Evolutionary conservation across 2,329 filamentous ascomycete species (phyloP).

Genomic region (Monilinia polystroma): DNA sequence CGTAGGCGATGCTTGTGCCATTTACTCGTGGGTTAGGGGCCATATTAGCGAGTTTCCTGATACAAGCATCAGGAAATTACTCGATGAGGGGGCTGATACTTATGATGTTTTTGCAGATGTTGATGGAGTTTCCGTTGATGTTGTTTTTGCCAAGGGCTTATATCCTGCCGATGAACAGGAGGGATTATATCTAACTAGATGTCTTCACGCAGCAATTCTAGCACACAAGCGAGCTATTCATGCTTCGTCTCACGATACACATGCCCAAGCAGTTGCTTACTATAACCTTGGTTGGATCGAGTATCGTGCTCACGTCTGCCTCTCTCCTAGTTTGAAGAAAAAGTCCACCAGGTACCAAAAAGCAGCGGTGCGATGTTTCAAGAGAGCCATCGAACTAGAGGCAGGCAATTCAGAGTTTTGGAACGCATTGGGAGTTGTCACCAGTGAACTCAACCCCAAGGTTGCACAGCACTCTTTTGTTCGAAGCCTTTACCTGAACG

Average conservation of each 20-base stretch:
- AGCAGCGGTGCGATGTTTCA: constrained; percentile 86
- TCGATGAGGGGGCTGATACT: constrained; percentile 53
- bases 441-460: constrained; percentile 78
- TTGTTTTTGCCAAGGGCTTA: constrained; percentile 40
- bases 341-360: constrained; percentile 69
- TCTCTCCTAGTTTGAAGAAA: constrained; percentile 52
- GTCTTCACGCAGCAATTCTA: constrained; percentile 71
- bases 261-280: constrained; percentile 93
- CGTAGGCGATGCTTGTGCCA: constrained; percentile 80
- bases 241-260: constrained; percentile 68
- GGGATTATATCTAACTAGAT: constrained; percentile 52
- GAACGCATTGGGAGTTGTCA: constrained; percentile 92
- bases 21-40: constrained; percentile 78
- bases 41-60: constrained; percentile 63
- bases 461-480: constrained; percentile 94
- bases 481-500: constrained; percentile 87
- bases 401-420: constrained; percentile 94
- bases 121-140: constrained; percentile 58
- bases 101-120: constrained; percentile 66
- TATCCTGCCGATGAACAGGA: constrained; percentile 39
- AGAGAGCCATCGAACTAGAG: constrained; percentile 91
- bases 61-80: constrained; percentile 55
- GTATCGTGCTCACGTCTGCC: constrained; percentile 71
- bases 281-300: constrained; percentile 98
- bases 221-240: constrained; percentile 85